Percentiles rank a stretch among this genome's conserved stretches.
phyloP scores from a whole-genome alignment of 345 rosid genomes.

The Moricandia arvensis region DNA sequence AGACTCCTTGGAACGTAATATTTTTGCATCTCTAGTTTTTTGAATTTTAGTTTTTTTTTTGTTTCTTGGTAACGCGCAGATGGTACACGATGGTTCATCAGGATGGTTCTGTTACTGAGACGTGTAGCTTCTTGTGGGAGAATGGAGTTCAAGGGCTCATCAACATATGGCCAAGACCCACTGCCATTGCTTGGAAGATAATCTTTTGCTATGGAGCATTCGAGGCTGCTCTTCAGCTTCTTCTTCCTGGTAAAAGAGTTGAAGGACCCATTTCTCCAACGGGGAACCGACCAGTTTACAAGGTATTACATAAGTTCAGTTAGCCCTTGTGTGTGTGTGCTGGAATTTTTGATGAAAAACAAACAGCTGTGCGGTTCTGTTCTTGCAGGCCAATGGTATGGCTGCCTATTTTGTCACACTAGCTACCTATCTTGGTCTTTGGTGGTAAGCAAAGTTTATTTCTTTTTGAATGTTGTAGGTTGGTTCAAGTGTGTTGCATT shows the following conservation, averaged over 20 bases:
- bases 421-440: conserved; percentile 72
- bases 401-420: conserved; percentile 76
- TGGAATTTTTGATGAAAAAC: conserved; percentile 4
- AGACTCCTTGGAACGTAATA: not conserved
- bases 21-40: not conserved
- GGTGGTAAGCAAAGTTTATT: conserved; percentile 70
- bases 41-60: not conserved
- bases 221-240: conserved; percentile 89
- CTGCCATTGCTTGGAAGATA: conserved; percentile 65
- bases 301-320: conserved; percentile 45
- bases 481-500: no score
- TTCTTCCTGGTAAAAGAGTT: conserved; percentile 83
- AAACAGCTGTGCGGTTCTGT: not conserved
- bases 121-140: conserved; percentile 53
- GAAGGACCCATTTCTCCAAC: conserved; percentile 89
- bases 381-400: conserved; percentile 84
- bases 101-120: conserved; percentile 68
- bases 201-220: conserved; percentile 75
- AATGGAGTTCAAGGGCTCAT: conserved; percentile 61
- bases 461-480: not conserved
- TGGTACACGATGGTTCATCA: conserved; percentile 97
- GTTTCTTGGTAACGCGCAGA: no score
- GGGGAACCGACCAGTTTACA: conserved; percentile 86
- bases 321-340: not conserved
- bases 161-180: conserved; percentile 80